Evolutionary conservation across 2,329 filamentous ascomycete genomes (phyloP).

Genomic region (Aspergillus brunneoviolaceus): DNA sequence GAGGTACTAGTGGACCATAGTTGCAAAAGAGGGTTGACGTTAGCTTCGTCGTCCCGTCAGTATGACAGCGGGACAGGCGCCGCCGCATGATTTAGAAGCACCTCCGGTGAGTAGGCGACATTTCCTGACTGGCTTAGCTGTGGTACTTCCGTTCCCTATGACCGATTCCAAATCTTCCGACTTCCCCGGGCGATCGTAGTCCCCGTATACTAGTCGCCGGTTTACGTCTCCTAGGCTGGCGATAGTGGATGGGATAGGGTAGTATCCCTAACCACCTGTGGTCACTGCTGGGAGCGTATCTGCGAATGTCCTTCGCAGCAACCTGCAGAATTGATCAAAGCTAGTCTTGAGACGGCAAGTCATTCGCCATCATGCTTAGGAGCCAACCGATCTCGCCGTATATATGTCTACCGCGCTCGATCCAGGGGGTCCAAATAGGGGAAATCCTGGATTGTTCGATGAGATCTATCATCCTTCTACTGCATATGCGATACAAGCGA

Average conservation of each 20-base stretch:
- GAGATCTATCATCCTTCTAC: conserved; percentile 18
- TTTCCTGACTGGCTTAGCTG: neutral
- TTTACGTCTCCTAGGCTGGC: neutral
- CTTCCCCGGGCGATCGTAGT: conserved; percentile 5
- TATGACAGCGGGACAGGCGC: conserved; percentile 9
- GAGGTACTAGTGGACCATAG: neutral
- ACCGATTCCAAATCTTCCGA: conserved; percentile 5
- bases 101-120: neutral
- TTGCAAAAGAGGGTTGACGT: conserved; percentile 1
- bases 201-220: neutral
- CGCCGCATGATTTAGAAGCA: neutral
- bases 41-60: conserved; percentile 1
- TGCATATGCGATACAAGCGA: conserved; percentile 6
- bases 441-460: conserved; percentile 6
- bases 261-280: neutral
- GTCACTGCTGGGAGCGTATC: too few species aligned
- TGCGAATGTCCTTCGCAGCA: neutral
- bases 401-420: neutral
- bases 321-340: neutral
- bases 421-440: conserved; percentile 1
- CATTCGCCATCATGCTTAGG: neutral
- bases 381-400: conserved; percentile 1
- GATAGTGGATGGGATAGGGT: neutral
- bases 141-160: conserved; percentile 4
- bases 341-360: conserved; percentile 1